These are phyloP conservation scores for Artemisia princeps DNA, from an alignment of 140 eudicot species.

Conservation along the genomic window DNA sequence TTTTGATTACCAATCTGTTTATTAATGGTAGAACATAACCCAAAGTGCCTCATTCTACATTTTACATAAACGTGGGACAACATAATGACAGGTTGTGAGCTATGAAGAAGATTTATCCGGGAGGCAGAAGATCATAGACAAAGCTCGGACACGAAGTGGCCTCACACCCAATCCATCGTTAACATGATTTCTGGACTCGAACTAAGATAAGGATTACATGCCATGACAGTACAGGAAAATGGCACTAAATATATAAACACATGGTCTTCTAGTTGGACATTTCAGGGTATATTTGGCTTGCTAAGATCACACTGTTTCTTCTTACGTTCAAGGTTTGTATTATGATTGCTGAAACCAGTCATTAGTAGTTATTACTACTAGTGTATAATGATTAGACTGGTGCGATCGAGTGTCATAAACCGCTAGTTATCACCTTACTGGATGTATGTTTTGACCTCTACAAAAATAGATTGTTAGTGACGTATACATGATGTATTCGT, in stretches of 20 bases:
- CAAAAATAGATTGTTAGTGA: neutral
- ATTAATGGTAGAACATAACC: no score
- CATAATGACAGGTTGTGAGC: constrained; percentile 58
- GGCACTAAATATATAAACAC: no score
- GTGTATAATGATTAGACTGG: neutral
- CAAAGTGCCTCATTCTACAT: no score
- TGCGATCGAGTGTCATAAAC: neutral
- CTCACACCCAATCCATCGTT: constrained; percentile 32
- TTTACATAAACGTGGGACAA: constrained; percentile 15
- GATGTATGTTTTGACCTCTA: constrained; percentile 1
- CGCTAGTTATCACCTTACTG: neutral
- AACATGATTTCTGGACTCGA: neutral
- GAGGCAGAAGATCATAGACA: constrained; percentile 84
- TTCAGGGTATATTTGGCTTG: no score
- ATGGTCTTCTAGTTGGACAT: no score
- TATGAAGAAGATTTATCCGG: constrained; percentile 91
- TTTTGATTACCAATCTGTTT: no score
- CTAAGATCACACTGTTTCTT: neutral
- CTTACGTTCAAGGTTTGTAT: neutral
- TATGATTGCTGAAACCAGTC: neutral
- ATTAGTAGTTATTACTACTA: neutral
- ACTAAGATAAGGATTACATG: neutral
- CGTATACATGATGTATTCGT: neutral
- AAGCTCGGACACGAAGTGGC: constrained; percentile 72
- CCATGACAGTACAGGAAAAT: neutral